These are phyloP conservation scores for Barnettozyma populi DNA, from an alignment of 805 yeast species.

Conservation along the genomic window DNA sequence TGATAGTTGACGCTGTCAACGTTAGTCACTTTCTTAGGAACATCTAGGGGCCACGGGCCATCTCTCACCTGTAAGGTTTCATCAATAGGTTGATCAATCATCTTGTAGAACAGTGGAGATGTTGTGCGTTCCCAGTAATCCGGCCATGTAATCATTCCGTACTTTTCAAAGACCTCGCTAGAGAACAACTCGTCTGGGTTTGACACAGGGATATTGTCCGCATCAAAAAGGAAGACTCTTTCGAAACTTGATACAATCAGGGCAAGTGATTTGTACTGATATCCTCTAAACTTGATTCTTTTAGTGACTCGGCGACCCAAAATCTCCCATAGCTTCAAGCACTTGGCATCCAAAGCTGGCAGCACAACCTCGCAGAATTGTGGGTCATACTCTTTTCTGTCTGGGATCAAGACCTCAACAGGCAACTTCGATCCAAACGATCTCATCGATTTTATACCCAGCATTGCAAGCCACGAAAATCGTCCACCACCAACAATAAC, in stretches of 20 bases:
- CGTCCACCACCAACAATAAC: slow-evolving; percentile 1
- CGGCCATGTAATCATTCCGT: slow-evolving; percentile 1
- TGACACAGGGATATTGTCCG: slow-evolving; percentile 1
- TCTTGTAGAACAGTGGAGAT: neutral
- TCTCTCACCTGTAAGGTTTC: neutral
- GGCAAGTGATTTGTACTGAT: neutral
- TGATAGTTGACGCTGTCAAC: neutral
- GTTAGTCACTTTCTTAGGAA: neutral
- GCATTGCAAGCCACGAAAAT: slow-evolving; percentile 1
- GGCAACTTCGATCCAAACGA: slow-evolving; percentile 1
- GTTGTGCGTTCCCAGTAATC: slow-evolving; percentile 3
- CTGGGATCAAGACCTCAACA: slow-evolving; percentile 1
- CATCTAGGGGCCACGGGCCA: neutral
- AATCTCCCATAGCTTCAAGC: slow-evolving; percentile 3
- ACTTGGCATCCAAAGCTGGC: neutral
- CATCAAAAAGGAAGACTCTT: neutral
- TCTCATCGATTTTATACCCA: neutral
- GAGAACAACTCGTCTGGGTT: neutral
- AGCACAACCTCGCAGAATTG: slow-evolving; percentile 1
- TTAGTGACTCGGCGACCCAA: neutral
- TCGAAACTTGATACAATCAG: slow-evolving; percentile 1
- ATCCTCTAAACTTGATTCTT: neutral
- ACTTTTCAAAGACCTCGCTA: neutral
- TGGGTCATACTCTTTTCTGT: neutral
- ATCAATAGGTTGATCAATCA: neutral